Conservation (phyloP, 2,329 filamentous ascomycete genomes). For the Nemania abortiva region DNA sequence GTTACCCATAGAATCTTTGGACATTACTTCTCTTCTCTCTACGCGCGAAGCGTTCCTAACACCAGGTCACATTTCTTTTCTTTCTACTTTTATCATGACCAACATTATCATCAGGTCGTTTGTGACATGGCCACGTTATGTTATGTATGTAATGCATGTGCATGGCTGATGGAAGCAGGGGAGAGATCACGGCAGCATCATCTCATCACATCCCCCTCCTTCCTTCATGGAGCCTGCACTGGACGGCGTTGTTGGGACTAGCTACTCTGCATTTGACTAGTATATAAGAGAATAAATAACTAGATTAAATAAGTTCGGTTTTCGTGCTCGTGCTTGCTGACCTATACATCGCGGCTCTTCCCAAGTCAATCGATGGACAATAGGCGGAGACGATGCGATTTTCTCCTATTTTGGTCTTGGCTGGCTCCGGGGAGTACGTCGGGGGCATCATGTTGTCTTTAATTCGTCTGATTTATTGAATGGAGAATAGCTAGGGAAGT, state of each 20-base stretch:
- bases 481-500: too few relatives aligned
- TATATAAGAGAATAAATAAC: neutral
- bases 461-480: too few relatives aligned
- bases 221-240: slow-evolving; percentile 22
- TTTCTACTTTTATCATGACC: neutral
- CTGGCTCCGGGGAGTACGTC: too few relatives aligned
- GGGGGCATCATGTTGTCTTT: too few relatives aligned
- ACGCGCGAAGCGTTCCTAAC: neutral
- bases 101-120: neutral
- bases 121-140: slow-evolving; percentile 20
- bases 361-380: neutral
- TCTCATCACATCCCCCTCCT: neutral
- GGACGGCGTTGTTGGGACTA: slow-evolving; percentile 23
- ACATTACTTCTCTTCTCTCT: neutral
- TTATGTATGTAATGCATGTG: slow-evolving; percentile 24
- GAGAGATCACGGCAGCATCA: slow-evolving; percentile 3
- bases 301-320: neutral
- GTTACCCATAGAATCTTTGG: slow-evolving; percentile 7
- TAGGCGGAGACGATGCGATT: neutral
- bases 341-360: too few relatives aligned
- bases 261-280: neutral
- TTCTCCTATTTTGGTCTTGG: neutral
- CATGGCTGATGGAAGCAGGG: slow-evolving; percentile 9
- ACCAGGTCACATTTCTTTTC: slow-evolving; percentile 3
- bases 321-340: neutral